phyloP scores from a whole-genome alignment of 768 basidiomycete genomes.

The Boletus fagicola region DNA sequence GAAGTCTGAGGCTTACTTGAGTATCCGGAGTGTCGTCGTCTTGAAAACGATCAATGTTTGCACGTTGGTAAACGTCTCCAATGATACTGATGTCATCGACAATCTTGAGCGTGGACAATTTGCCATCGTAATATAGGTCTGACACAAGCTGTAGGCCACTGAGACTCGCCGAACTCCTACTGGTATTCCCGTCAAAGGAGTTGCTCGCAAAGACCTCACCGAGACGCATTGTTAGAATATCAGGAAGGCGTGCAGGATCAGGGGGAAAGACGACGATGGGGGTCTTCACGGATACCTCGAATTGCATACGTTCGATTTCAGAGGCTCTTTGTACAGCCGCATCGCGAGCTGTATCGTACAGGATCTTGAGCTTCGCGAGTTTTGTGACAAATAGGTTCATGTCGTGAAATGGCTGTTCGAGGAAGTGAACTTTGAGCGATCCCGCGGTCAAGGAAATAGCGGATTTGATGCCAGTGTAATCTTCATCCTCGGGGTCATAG shows the following conservation, averaged over 20 bases:
- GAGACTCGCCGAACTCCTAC: constrained; percentile 71
- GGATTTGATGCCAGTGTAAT: constrained; percentile 79
- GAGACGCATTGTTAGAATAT: constrained; percentile 76
- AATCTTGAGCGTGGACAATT: constrained; percentile 68
- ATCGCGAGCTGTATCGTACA: constrained; percentile 92
- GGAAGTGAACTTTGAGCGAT: constrained; percentile 84
- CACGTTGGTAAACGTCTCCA: constrained; percentile 64
- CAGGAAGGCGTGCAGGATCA: constrained; percentile 55
- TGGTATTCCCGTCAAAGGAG: constrained; percentile 52
- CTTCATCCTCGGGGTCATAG: constrained; percentile 68
- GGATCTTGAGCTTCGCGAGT: constrained; percentile 85
- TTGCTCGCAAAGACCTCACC: constrained; percentile 89
- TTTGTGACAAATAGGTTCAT: constrained; percentile 81
- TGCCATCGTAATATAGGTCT: constrained; percentile 49
- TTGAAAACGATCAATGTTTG: constrained; percentile 49
- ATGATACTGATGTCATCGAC: constrained; percentile 85
- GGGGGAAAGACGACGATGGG: constrained; percentile 90
- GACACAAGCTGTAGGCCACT: constrained; percentile 83
- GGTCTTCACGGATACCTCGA: constrained; percentile 84
- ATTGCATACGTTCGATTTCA: constrained; percentile 93
- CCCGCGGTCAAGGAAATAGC: constrained; percentile 80
- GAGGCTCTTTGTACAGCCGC: constrained; percentile 90
- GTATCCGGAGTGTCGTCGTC: constrained; percentile 64
- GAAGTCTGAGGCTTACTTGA: constrained; percentile 49
- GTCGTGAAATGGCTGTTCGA: constrained; percentile 87